Base-by-base conservation (phyloP, 176 grass and related monocot species). In the Musa beccarii region DNA sequence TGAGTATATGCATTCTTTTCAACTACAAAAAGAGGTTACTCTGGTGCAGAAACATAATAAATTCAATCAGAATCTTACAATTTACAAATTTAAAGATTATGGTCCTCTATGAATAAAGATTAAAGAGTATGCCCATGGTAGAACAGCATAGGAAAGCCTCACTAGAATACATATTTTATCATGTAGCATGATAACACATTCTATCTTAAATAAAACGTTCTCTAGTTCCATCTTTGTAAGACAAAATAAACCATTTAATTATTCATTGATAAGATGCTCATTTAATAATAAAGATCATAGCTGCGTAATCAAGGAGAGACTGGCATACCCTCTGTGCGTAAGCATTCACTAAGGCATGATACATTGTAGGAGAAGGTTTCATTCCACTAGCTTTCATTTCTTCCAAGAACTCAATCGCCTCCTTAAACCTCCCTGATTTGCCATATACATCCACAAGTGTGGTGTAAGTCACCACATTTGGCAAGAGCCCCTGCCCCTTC, bases 401-500 rank as follows among this genome's bases (percentile, higher is more conserved):
- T 43, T 98, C 90, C 43, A 98, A 78, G 86, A 84, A 98, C 72
- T 90, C 94, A 83, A 93, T 85, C 25, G 94, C 94, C 43, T 98
- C 90, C 53, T 88, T 83, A 71, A 81, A 98, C 73, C 85, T 87
- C 49, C 94, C 94, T 1, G 94, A 86, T 69, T 87, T 91, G 71
- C 94, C 94, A 80, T 98, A 93, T n/a, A 90, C 87, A 91, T 98
- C 90, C 11, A 98, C 88, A 59, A 93, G 90, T 52, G 94, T 98
- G 23, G 94, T 98, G 59, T 98, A 98, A 10, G 94, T 98, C 16
- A 98, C 87, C 29, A 80, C 87, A 82, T 93, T 98, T 0, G 88
- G 90, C 78, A 93, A 80, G 63, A 98, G 79, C 15, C 90, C 90
- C 24, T 88, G 86, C 2, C 83, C 84, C 76, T 89, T 89, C 90